Conservation (phyloP, 208 protist genomes). For the Leishmania turanica region DNA sequence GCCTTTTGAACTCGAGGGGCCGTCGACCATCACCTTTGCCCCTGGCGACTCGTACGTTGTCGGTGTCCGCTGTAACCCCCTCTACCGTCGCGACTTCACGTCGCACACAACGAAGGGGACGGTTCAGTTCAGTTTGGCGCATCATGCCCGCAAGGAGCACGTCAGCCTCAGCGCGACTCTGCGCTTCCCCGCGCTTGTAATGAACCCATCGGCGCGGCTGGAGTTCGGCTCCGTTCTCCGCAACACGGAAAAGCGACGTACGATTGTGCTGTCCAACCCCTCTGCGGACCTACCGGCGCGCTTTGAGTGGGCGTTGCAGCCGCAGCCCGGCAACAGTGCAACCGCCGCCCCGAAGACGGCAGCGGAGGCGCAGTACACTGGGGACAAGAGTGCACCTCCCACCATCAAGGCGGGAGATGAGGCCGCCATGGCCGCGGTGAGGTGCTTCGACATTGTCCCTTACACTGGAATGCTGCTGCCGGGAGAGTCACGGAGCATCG, state of each 20-base stretch:
- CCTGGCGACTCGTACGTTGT: slow-evolving; percentile 83
- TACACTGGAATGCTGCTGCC: slow-evolving; percentile 89
- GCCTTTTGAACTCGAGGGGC: slow-evolving; percentile 79
- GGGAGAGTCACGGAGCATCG: slow-evolving; percentile 72
- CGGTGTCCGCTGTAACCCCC: slow-evolving; percentile 85
- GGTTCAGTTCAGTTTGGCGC: slow-evolving; percentile 84
- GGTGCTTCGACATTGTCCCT: slow-evolving; percentile 95
- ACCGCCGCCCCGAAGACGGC: background rate
- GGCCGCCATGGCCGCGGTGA: slow-evolving; percentile 13
- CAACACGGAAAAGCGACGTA: slow-evolving; percentile 81
- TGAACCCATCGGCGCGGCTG: slow-evolving; percentile 61
- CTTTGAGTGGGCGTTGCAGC: slow-evolving; percentile 79
- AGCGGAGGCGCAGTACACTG: slow-evolving; percentile 31
- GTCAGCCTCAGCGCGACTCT: slow-evolving; percentile 84
- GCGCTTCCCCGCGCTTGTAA: slow-evolving; percentile 87
- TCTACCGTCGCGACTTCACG: slow-evolving; percentile 77
- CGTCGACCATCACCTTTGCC: slow-evolving; percentile 58
- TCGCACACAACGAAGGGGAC: slow-evolving; percentile 75
- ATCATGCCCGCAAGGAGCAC: slow-evolving; percentile 90
- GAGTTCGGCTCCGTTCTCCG: slow-evolving; percentile 95
- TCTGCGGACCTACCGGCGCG: slow-evolving; percentile 68
- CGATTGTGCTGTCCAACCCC: slow-evolving; percentile 84
- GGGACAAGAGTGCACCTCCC: slow-evolving; percentile 15
- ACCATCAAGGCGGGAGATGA: slow-evolving; percentile 18
- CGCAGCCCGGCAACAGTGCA: background rate